These are phyloP conservation scores for Micractinium sp. DNA, from an alignment of 139 green algal genomes.

Conservation along the genomic window DNA sequence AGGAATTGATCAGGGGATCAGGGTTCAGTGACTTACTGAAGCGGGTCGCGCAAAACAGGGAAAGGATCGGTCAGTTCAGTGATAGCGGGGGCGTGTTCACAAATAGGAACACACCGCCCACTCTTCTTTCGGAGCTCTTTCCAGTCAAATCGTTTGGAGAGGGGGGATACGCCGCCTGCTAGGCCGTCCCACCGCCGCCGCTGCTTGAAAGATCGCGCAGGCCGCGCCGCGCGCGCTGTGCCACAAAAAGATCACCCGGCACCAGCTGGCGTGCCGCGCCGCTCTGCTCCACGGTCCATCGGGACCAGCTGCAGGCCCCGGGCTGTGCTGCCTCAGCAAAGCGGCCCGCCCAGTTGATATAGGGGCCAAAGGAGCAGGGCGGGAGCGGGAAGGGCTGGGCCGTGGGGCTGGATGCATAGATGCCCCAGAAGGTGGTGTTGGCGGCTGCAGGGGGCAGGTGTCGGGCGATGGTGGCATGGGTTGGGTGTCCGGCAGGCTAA, in stretches of 20 bases:
- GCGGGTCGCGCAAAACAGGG: too few relatives aligned
- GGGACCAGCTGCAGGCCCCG: background rate
- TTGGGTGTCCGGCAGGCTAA: too few relatives aligned
- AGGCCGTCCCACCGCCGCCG: too few relatives aligned
- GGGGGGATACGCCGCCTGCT: too few relatives aligned
- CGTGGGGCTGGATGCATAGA: background rate
- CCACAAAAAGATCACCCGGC: background rate
- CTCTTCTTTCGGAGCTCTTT: too few relatives aligned
- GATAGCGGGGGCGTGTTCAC: too few relatives aligned
- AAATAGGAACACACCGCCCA: too few relatives aligned
- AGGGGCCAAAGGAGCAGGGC: background rate
- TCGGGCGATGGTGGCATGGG: too few relatives aligned
- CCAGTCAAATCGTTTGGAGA: too few relatives aligned
- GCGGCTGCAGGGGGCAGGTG: background rate
- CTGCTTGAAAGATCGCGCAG: background rate
- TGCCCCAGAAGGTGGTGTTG: slow-evolving; percentile 4
- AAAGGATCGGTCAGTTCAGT: too few relatives aligned
- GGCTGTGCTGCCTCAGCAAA: background rate
- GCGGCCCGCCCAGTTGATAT: background rate
- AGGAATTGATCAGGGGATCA: background rate
- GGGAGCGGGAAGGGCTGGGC: background rate
- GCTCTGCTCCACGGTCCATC: background rate
- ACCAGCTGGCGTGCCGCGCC: background rate
- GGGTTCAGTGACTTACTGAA: too few relatives aligned
- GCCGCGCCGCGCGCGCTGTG: background rate